phyloP scores from a whole-genome alignment of 2,329 filamentous ascomycete species.

The Trichoderma arundinaceum region DNA sequence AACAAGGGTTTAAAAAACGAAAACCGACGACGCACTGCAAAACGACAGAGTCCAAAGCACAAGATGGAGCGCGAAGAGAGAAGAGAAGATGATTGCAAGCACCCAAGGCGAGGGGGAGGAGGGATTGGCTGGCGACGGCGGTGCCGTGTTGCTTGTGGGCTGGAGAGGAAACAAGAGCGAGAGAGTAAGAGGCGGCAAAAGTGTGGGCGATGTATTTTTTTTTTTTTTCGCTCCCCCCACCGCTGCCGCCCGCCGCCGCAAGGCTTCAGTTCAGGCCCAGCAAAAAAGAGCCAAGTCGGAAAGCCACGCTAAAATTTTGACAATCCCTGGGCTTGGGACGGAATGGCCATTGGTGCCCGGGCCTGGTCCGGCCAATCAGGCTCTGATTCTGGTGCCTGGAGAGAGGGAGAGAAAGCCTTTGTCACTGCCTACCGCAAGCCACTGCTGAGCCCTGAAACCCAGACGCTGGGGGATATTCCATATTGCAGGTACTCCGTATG shows the following conservation, averaged over 20 bases:
- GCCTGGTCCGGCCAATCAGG: slow-evolving; percentile 32
- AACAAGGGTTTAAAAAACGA: background rate
- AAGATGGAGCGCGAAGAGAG: slow-evolving; percentile 38
- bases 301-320: slow-evolving; percentile 9
- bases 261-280: slow-evolving; percentile 12
- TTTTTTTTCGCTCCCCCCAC: slow-evolving; percentile 2
- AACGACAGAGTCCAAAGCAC: slow-evolving; percentile 32
- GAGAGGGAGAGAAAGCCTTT: no score
- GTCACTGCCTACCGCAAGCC: no score
- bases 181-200: slow-evolving; percentile 32
- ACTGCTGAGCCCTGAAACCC: no score
- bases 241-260: slow-evolving; percentile 12
- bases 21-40: slow-evolving; percentile 30
- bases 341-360: slow-evolving; percentile 30
- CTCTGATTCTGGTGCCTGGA: background rate
- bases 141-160: slow-evolving; percentile 48
- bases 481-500: no score
- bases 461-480: no score
- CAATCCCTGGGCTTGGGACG: slow-evolving; percentile 28
- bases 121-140: slow-evolving; percentile 51
- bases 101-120: slow-evolving; percentile 45
- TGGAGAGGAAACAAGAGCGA: slow-evolving; percentile 36
- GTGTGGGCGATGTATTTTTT: slow-evolving; percentile 40
- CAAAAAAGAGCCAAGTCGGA: slow-evolving; percentile 2
- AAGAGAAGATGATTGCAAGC: slow-evolving; percentile 47